A percentile compares a stretch with the other conserved stretches of the same genome.
Conservation (phyloP, 352 stramenopile genomes). For the Blastocystis hominis region DNA sequence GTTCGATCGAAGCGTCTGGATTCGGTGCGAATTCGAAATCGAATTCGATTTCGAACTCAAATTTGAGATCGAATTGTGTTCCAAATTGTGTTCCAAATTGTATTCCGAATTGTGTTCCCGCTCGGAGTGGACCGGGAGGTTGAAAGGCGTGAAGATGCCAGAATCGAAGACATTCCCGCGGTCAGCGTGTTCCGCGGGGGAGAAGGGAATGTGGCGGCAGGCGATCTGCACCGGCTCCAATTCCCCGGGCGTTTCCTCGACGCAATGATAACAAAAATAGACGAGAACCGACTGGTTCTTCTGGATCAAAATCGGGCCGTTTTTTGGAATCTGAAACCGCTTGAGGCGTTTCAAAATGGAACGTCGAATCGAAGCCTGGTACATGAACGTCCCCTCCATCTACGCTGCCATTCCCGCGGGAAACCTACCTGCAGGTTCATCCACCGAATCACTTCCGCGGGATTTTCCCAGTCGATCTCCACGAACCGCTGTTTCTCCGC, state of each 20-base stretch:
- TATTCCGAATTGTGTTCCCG: no score
- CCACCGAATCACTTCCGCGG: background rate
- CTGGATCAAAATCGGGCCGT: background rate
- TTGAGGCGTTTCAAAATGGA: background rate
- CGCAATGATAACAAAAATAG: background rate
- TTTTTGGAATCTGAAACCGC: background rate
- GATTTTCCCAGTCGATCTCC: background rate
- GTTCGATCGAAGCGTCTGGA: no score
- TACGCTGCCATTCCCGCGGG: background rate
- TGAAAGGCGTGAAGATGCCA: background rate
- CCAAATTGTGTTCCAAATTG: no score
- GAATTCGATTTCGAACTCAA: background rate
- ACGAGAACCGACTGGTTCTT: background rate
- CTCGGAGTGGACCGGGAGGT: background rate
- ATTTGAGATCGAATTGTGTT: no score
- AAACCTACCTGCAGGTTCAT: background rate
- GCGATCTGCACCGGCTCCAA: background rate
- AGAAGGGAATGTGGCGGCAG: background rate
- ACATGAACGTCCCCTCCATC: background rate
- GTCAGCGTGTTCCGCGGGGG: background rate
- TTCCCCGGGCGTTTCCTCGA: background rate
- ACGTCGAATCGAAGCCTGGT: background rate
- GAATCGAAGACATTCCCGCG: background rate
- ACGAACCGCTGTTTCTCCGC: background rate
- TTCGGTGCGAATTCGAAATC: background rate